Evolutionary conservation across 2,329 filamentous ascomycete genomes (phyloP).

Genomic region (Neobulgaria alba): DNA sequence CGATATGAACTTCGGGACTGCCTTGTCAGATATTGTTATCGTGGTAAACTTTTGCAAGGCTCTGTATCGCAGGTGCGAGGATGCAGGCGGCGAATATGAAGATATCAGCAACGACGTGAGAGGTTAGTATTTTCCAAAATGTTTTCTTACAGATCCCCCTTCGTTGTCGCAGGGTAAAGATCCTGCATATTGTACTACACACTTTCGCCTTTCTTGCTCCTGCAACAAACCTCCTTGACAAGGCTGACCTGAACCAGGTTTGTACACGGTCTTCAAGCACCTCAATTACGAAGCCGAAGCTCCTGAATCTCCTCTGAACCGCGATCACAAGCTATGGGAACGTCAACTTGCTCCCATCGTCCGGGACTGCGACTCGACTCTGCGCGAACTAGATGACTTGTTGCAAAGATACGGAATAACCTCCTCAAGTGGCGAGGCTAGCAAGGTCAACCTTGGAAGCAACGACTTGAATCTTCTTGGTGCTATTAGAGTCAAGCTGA

Average conservation of each 20-base stretch:
- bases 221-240: not conserved
- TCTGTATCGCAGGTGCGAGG: constrained; percentile 45
- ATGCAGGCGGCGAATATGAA: constrained; percentile 39
- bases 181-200: no score
- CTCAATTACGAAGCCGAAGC: constrained; percentile 50
- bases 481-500: constrained; percentile 34
- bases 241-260: constrained; percentile 18
- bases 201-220: not conserved
- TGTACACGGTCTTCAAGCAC: constrained; percentile 49
- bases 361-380: constrained; percentile 45
- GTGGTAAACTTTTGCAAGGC: constrained; percentile 47
- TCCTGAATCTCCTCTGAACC: constrained; percentile 45
- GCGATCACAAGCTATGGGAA: constrained; percentile 35
- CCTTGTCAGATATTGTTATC: constrained; percentile 40
- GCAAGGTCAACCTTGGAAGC: constrained; percentile 16
- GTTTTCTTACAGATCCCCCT: not conserved
- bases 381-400: constrained; percentile 45
- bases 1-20: constrained; percentile 26
- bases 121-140: constrained; percentile 12
- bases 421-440: constrained; percentile 10
- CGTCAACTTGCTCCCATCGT: constrained; percentile 44
- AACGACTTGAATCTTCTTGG: constrained; percentile 28
- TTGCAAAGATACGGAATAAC: constrained; percentile 38
- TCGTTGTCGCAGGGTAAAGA: not conserved
- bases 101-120: constrained; percentile 43